Conservation (phyloP, 371 early-diverging fungal genomes). For the Massospora cicadina region DNA sequence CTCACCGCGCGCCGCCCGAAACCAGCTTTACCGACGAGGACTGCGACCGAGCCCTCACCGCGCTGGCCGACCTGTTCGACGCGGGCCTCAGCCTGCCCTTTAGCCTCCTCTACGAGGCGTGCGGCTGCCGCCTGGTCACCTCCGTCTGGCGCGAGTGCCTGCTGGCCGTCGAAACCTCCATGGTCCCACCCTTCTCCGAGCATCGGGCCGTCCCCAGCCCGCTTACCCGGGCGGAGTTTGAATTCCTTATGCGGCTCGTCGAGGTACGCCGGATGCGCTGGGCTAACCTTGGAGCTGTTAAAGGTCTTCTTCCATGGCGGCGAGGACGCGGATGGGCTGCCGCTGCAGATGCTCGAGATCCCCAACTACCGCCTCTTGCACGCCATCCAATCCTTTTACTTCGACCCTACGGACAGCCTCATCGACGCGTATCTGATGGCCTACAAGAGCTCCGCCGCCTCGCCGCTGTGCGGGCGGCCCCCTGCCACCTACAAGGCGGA, state of each 20-base stretch:
- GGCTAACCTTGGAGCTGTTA: slow-evolving; percentile 29
- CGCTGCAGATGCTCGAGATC: slow-evolving; percentile 49
- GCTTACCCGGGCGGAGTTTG: no score
- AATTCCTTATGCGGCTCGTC: no score
- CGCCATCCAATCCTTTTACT: slow-evolving; percentile 38
- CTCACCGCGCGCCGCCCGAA: slow-evolving; percentile 15
- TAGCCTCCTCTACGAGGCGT: slow-evolving; percentile 49
- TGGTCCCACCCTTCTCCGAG: slow-evolving; percentile 68
- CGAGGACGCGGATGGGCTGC: slow-evolving; percentile 61
- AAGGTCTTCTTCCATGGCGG: slow-evolving; percentile 77
- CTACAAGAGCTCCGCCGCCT: no score
- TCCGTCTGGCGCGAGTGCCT: slow-evolving; percentile 76
- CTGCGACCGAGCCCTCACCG: slow-evolving; percentile 52
- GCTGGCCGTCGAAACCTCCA: slow-evolving; percentile 40
- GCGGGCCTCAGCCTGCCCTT: slow-evolving; percentile 61
- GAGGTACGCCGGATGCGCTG: no score
- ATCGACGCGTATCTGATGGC: slow-evolving; percentile 30
- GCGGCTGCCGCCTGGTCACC: slow-evolving; percentile 60
- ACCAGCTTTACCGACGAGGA: slow-evolving; percentile 30
- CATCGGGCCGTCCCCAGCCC: slow-evolving; percentile 34
- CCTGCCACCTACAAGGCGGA: slow-evolving; percentile 1
- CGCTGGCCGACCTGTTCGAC: slow-evolving; percentile 75
- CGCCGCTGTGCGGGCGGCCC: no score
- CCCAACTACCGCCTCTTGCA: slow-evolving; percentile 50
- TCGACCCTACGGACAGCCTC: slow-evolving; percentile 32